Base-by-base conservation (phyloP, 345 rosid genomes). In the Capsella bursapastoris region DNA sequence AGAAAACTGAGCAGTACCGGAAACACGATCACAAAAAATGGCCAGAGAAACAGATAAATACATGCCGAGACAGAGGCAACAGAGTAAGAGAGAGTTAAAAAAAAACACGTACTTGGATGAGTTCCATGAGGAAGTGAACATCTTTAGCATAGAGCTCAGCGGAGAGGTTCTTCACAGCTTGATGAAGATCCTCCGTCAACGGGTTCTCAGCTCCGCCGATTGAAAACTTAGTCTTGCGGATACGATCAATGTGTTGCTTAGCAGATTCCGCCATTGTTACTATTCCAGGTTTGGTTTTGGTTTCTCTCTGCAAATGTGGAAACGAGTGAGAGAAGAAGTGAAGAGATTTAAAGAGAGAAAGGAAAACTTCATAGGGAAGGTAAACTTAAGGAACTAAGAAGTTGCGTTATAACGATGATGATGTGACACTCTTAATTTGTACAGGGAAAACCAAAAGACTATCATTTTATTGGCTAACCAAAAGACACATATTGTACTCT, bases 41-140 rank as follows among this genome's bases (percentile, higher is more conserved):
- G 25, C 2, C 25, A 22, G 11, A 32, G 5, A n/a, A 6, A 50
- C 6, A 38, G 49, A 41, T 15, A 14, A 37, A 15, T 15, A 6
- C 4, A 16, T 14, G 25, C 25, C 25, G 25, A 6, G 3, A 2
- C 10, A 38, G 43, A 38, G 43, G 12, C 12, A 3, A 48, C 16
- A 14, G 49, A 6, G 7, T 5, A 16, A 0, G 3, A 7, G 15
- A 70, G 7, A 45, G 64, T 9, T 32, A 6, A 32, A 32, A 32
- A 32, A 6, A 34, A 44, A 11, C 7, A 58, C 14, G 29, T 37
- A 78, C 94, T 88, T 89, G 91, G 10, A 89, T 84, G 2, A 89
- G 86, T 29, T 89, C 91, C 95, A 89, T 87, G n/a, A 89, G 84
- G 55, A 87, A 84, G 72, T 89, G 94, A 4, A 85, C 88, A 71